A percentile compares a stretch with the other conserved stretches of the same genome.
Conservation (phyloP, 2,329 filamentous ascomycete species). For the Alternaria burnsii region DNA sequence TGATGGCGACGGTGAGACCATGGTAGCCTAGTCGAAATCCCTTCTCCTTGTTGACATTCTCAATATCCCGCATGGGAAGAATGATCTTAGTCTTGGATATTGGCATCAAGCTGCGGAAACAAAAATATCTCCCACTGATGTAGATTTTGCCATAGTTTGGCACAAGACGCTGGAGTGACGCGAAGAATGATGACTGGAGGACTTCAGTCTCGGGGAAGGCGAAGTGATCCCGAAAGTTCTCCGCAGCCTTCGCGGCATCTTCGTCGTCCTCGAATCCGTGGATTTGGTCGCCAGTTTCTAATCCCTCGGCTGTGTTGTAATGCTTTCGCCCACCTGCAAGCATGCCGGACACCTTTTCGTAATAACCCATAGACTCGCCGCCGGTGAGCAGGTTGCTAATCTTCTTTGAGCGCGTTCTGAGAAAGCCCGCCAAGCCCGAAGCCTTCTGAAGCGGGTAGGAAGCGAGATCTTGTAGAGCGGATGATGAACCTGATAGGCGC, state of each 20-base stretch:
- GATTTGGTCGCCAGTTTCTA: conserved; percentile 69
- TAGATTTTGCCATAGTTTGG: conserved; percentile 98
- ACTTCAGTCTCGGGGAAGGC: conserved; percentile 84
- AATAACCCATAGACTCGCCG: conserved; percentile 93
- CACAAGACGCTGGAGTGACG: conserved; percentile 86
- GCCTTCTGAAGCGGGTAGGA: conserved; percentile 84
- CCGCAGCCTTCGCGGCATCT: conserved; percentile 62
- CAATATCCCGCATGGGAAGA: conserved; percentile 86
- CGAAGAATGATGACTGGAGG: conserved; percentile 88
- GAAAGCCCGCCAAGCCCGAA: conserved; percentile 81
- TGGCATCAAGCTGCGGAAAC: conserved; percentile 89
- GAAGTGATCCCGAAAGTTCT: conserved; percentile 88
- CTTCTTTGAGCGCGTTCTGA: conserved; percentile 78
- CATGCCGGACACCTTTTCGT: conserved; percentile 97
- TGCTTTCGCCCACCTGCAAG: conserved; percentile 91
- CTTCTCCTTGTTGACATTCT: conserved; percentile 93
- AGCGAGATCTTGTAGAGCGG: conserved; percentile 68
- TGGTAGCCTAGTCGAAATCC: conserved; percentile 92
- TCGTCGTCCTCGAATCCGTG: conserved; percentile 65
- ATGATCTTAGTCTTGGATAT: conserved; percentile 93
- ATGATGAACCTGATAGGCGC: conserved; percentile 55
- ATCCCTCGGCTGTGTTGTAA: conserved; percentile 77
- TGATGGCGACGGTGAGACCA: conserved; percentile 89
- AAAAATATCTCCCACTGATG: conserved; percentile 85
- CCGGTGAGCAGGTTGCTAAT: conserved; percentile 85